A percentile compares a stretch with the other conserved stretches of the same genome.
Conservation (phyloP, 805 yeast genomes). For the Cyberlindnera amylophila region DNA sequence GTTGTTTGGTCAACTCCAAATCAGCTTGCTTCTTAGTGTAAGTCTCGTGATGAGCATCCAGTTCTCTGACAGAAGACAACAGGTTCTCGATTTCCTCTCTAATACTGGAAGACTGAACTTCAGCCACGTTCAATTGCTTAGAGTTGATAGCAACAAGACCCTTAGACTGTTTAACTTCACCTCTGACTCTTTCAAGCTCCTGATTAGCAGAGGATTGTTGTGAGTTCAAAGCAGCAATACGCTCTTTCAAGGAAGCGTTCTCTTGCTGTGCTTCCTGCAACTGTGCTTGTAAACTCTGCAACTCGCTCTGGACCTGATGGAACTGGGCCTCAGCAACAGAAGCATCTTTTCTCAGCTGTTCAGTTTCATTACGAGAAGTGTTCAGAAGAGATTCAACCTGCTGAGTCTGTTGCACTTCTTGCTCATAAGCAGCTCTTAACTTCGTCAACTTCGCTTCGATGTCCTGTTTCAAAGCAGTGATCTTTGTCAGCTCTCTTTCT, state of each 20-base stretch:
- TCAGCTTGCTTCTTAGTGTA: slow-evolving; percentile 34
- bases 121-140: slow-evolving; percentile 66
- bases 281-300: slow-evolving; percentile 54
- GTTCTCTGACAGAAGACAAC: slow-evolving; percentile 31
- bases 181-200: slow-evolving; percentile 48
- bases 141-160: slow-evolving; percentile 62
- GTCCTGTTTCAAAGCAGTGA: slow-evolving; percentile 62
- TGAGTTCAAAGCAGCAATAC: slow-evolving; percentile 60
- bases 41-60: slow-evolving; percentile 37
- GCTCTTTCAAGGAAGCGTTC: slow-evolving; percentile 63
- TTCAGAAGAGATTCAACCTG: slow-evolving; percentile 62
- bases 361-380: slow-evolving; percentile 63
- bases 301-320: slow-evolving; percentile 63
- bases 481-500: slow-evolving; percentile 69
- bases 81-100: slow-evolving; percentile 37
- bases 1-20: slow-evolving; percentile 27
- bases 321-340: slow-evolving; percentile 75
- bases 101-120: slow-evolving; percentile 44
- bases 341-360: slow-evolving; percentile 64
- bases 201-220: slow-evolving; percentile 57
- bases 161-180: slow-evolving; percentile 56
- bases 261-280: slow-evolving; percentile 67
- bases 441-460: slow-evolving; percentile 67
- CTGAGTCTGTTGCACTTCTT: slow-evolving; percentile 71
- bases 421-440: slow-evolving; percentile 68